These are phyloP conservation scores for Diaporthe sp. DNA, from an alignment of 2,329 filamentous ascomycete species.

Conservation along the genomic window DNA sequence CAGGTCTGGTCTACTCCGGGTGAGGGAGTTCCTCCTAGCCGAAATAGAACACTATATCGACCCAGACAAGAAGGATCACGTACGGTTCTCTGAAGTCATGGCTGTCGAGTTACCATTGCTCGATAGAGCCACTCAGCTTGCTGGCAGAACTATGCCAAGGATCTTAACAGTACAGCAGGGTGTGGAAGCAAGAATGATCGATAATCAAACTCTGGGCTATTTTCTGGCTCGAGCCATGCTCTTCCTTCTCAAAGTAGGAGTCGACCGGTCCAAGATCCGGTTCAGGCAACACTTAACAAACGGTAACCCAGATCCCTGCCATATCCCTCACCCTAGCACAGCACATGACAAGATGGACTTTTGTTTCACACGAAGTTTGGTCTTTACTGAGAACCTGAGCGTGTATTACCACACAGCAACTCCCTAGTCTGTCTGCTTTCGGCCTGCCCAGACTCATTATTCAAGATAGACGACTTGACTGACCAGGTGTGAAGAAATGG, in stretches of 20 bases:
- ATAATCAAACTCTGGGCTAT: conserved; percentile 98
- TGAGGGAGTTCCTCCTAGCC: conserved; percentile 98
- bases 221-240: conserved; percentile 94
- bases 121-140: conserved; percentile 86
- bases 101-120: conserved; percentile 87
- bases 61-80: conserved; percentile 94
- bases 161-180: conserved; percentile 87
- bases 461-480: not conserved
- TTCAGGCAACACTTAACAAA: conserved; percentile 90
- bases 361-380: not conserved
- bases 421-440: not conserved
- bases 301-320: not conserved
- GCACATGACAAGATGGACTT: not conserved
- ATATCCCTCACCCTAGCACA: too few species aligned
- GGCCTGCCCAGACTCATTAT: not conserved
- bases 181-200: conserved; percentile 84
- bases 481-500: conserved; percentile 62
- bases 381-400: not conserved
- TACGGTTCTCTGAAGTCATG: conserved; percentile 87
- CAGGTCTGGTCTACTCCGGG: conserved; percentile 88
- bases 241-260: conserved; percentile 89
- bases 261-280: conserved; percentile 88
- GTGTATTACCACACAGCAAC: not conserved
- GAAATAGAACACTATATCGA: conserved; percentile 99
- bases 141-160: conserved; percentile 83